Evolutionary conservation across 2,329 filamentous ascomycete genomes (phyloP).

Genomic region (Alternaria gaisen): DNA sequence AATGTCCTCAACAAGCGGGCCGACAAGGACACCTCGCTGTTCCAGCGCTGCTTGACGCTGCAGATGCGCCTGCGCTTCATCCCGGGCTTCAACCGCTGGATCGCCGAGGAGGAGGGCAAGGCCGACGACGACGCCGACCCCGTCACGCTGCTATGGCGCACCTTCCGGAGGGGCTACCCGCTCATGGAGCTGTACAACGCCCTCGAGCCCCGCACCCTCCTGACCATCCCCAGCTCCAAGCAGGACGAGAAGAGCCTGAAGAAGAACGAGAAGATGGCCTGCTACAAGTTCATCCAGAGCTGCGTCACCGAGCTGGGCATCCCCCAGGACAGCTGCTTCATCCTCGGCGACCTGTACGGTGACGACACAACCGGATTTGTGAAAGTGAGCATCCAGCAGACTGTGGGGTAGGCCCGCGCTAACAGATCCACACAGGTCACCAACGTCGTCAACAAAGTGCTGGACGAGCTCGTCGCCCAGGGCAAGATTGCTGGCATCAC

Average conservation of each 20-base stretch:
- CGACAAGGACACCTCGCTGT: constrained; percentile 89
- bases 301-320: constrained; percentile 85
- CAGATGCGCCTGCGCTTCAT: constrained; percentile 84
- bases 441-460: constrained; percentile 88
- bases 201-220: constrained; percentile 72
- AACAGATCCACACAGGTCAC: constrained; percentile 67
- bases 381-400: constrained; percentile 66
- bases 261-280: constrained; percentile 84
- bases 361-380: constrained; percentile 97
- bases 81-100: constrained; percentile 79
- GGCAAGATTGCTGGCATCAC: constrained; percentile 67
- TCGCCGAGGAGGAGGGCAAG: constrained; percentile 76
- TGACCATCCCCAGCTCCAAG: constrained; percentile 72
- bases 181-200: constrained; percentile 90
- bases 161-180: constrained; percentile 83
- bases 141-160: constrained; percentile 89
- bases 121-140: constrained; percentile 77
- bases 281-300: constrained; percentile 91
- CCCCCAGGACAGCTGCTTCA: constrained; percentile 83
- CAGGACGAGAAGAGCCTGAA: constrained; percentile 65
- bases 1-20: constrained; percentile 98
- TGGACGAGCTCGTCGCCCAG: constrained; percentile 83
- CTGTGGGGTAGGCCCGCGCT: not conserved
- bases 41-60: constrained; percentile 90
- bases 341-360: constrained; percentile 89